Base-by-base conservation (phyloP, 805 yeast species). In the Lachancea fermentati region DNA sequence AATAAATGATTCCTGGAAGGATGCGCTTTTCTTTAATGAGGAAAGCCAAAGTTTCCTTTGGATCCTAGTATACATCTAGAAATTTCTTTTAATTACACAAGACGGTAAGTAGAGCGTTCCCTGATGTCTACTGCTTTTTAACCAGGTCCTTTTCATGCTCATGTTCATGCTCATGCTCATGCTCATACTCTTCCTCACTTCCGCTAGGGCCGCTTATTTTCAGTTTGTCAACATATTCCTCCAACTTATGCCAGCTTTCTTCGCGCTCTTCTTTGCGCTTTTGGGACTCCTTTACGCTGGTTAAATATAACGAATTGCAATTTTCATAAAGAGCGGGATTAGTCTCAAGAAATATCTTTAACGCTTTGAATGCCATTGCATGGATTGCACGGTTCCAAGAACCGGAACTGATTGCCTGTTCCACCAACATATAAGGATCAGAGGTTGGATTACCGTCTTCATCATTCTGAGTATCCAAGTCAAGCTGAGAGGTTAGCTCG, bases 301-400 rank as follows among this genome's bases (percentile, higher is more conserved):
- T 86, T 52, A 87, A 82, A 62, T 88, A 88, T 47, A 85, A 65
- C 52, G 85, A 74, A n/a, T 94, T 84, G 59, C 97, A 91, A 58
- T 88, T 89, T 60, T 89, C 96, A 63, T 86, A 93, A 18, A 91
- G 70, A 6, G 81, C 80, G 12, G 96, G 95, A 60, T 89, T 89
- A 38, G 93, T 82, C 55, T 91, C 97, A 79, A 89, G 78, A 57
- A 93, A 89, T 41, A 86, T 82, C 61, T 88, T 88, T 53, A 93
- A 71, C 0, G 97, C 96, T 43, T 84, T 85, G 66, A 78, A 88
- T 2, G 96, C 94, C 71, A 91, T 76, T 36, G 86, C 79, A 50
- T 91, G 93, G 32, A 93, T 89, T 29, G 95, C 87, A 54, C 93
- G 76, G 63, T 93, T 93, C 98, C 98, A 93, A 54, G 85, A 91